Conservation (phyloP, 1,139 yeast genomes). For the Hanseniaspora gamundiae region DNA sequence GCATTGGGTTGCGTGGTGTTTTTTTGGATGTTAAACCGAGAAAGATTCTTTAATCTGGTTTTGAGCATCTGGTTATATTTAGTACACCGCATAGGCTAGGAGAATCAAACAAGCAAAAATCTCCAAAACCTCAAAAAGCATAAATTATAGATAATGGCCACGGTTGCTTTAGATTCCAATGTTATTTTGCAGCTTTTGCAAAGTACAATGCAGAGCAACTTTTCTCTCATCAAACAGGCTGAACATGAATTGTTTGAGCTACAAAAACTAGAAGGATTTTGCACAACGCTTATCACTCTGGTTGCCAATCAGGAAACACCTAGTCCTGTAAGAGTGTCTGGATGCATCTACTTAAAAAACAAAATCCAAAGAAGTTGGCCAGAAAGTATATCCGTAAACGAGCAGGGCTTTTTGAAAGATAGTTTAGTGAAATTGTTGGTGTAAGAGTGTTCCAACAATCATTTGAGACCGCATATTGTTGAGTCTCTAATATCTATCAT, state of each 20-base stretch:
- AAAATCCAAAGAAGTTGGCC: constrained; percentile 49
- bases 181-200: constrained; percentile 61
- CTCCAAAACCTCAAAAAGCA: too few relatives aligned
- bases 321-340: constrained; percentile 42
- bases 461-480: constrained; percentile 46
- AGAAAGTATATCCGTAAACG: constrained; percentile 27
- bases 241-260: constrained; percentile 52
- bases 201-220: constrained; percentile 69
- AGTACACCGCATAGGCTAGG: too few relatives aligned
- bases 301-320: constrained; percentile 36
- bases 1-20: too few relatives aligned
- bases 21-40: too few relatives aligned
- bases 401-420: constrained; percentile 40
- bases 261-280: constrained; percentile 45
- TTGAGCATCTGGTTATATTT: too few relatives aligned
- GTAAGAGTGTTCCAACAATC: constrained; percentile 28
- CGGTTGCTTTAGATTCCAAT: constrained; percentile 42
- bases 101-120: too few relatives aligned
- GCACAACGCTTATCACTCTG: constrained; percentile 43
- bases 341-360: constrained; percentile 60
- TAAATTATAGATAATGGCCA: background rate
- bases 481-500: constrained; percentile 59
- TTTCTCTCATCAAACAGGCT: constrained; percentile 49
- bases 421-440: constrained; percentile 39
- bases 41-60: too few relatives aligned